These are phyloP conservation scores for Calonectria leucothoes DNA, from an alignment of 2,329 filamentous ascomycete genomes.

Conservation along the genomic window DNA sequence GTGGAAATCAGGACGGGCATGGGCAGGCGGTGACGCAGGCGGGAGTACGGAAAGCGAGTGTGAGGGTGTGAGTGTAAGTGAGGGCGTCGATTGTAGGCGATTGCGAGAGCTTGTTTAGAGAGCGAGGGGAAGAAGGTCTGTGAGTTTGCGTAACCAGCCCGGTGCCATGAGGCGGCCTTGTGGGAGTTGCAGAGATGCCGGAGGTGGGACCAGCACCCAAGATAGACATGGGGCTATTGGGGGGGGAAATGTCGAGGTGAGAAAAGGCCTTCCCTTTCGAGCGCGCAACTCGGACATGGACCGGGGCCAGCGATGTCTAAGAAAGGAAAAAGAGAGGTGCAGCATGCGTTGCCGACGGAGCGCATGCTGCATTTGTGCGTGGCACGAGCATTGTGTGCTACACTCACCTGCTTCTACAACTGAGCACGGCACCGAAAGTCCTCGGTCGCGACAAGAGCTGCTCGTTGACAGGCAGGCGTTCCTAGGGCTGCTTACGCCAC, in stretches of 20 bases:
- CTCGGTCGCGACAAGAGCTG: not conserved
- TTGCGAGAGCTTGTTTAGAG: not conserved
- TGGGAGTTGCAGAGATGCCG: conserved; percentile 11
- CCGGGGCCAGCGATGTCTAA: not conserved
- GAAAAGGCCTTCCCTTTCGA: conserved; percentile 2
- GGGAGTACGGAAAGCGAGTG: not conserved
- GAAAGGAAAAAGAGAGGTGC: not conserved
- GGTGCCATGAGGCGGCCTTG: conserved; percentile 1
- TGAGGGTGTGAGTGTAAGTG: not conserved
- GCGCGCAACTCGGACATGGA: not conserved
- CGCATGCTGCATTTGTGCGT: not conserved
- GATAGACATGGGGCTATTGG: conserved; percentile 6
- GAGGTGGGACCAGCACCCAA: conserved; percentile 3
- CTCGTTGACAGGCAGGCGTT: not conserved
- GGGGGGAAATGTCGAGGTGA: conserved; percentile 8
- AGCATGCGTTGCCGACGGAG: not conserved
- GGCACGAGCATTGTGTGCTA: not conserved
- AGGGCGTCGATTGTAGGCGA: not conserved
- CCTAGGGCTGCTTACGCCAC: conserved; percentile 1
- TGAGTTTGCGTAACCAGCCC: not conserved
- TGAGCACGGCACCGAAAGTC: not conserved
- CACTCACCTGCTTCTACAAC: not conserved
- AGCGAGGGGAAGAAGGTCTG: not conserved
- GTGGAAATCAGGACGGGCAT: conserved; percentile 12
- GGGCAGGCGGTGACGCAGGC: conserved; percentile 9